Percentiles rank a stretch among this genome's conserved stretches.
Conservation (phyloP, 2,329 filamentous ascomycete species). For the Myriosclerotinia curreyana region DNA sequence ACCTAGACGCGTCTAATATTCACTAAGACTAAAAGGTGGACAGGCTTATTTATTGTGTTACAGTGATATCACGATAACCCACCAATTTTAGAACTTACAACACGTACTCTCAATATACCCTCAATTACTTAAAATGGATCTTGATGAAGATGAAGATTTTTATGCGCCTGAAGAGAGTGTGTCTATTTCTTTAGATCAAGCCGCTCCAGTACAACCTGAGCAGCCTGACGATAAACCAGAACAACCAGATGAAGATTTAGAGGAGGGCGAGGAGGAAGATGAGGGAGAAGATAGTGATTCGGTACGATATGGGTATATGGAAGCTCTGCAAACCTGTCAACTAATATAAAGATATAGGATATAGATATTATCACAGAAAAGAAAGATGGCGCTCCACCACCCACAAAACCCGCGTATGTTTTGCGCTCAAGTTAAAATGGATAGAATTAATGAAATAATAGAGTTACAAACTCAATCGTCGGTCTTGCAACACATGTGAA, state of each 20-base stretch:
- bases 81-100: conserved; percentile 9
- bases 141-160: conserved; percentile 67
- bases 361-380: conserved; percentile 67
- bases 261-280: conserved; percentile 63
- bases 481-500: conserved; percentile 37
- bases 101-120: conserved; percentile 12
- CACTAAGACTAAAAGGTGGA: conserved; percentile 7
- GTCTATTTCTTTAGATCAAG: conserved; percentile 27
- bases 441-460: conserved; percentile 24
- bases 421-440: conserved; percentile 3
- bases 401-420: conserved; percentile 45
- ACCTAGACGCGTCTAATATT: conserved; percentile 11
- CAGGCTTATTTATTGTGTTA: background rate
- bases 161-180: conserved; percentile 59
- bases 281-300: conserved; percentile 53
- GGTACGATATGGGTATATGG: conserved; percentile 45
- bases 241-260: conserved; percentile 52
- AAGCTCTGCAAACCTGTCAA: background rate
- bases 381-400: conserved; percentile 60
- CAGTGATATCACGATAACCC: conserved; percentile 6
- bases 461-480: conserved; percentile 42
- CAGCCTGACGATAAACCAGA: conserved; percentile 38
- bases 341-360: conserved; percentile 47
- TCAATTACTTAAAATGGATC: conserved; percentile 52
- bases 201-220: conserved; percentile 31